phyloP scores from a whole-genome alignment of 257 asterid species.

The Vinca minor region DNA sequence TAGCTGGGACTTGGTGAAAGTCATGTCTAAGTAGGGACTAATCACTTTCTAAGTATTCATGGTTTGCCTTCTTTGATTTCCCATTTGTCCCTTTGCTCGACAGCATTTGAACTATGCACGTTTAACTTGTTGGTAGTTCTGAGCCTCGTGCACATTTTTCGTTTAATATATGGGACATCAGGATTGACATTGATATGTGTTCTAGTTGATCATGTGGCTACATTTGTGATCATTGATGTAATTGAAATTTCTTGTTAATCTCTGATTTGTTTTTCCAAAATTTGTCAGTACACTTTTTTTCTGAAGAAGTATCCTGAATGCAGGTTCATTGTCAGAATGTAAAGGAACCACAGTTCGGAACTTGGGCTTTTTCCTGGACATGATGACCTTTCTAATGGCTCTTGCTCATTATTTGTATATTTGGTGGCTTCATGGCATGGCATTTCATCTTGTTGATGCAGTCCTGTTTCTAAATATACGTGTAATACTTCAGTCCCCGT shows the following conservation, averaged over 20 bases:
- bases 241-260: background rate
- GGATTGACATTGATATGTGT: background rate
- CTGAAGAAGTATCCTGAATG: slow-evolving; percentile 11
- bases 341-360: slow-evolving; percentile 73
- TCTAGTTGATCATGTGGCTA: background rate
- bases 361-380: slow-evolving; percentile 79
- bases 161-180: background rate
- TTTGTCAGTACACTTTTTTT: background rate
- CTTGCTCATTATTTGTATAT: slow-evolving; percentile 79
- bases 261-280: background rate
- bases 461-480: slow-evolving; percentile 83
- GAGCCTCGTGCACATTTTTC: too few relatives aligned
- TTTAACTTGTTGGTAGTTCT: background rate
- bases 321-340: slow-evolving; percentile 86
- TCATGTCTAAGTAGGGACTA: background rate
- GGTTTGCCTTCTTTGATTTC: background rate
- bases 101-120: background rate
- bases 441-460: slow-evolving; percentile 86
- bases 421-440: slow-evolving; percentile 99
- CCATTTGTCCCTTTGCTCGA: background rate
- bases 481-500: slow-evolving; percentile 33
- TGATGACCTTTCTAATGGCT: slow-evolving; percentile 88
- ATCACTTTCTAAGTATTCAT: background rate
- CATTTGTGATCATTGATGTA: background rate
- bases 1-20: background rate